Evolutionary conservation across 352 stramenopile genomes (phyloP).

Genomic region (Aphanomyces invadans): DNA sequence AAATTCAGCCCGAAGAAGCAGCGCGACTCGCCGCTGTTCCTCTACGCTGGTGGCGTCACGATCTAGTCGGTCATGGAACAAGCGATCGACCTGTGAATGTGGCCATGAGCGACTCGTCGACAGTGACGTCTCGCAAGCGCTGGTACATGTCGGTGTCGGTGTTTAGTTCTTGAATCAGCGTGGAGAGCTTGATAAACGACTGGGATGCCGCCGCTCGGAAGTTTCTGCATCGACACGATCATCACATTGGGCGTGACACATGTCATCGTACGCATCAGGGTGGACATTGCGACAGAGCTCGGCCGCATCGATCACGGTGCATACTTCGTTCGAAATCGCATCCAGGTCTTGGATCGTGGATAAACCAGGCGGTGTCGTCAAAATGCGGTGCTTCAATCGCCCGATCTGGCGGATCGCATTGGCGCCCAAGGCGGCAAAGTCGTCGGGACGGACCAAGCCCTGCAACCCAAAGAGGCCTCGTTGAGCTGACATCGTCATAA

Average conservation of each 20-base stretch:
- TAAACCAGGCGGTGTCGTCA: constrained; percentile 44
- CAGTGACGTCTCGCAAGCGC: constrained; percentile 61
- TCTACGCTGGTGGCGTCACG: too few species aligned
- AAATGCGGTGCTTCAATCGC: constrained; percentile 33
- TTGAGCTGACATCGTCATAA: background rate
- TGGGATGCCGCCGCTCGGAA: constrained; percentile 78
- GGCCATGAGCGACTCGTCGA: constrained; percentile 43
- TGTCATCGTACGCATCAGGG: constrained; percentile 48
- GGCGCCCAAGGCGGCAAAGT: constrained; percentile 2
- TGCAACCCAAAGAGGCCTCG: constrained; percentile 13
- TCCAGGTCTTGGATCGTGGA: constrained; percentile 81
- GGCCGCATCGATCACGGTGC: constrained; percentile 92
- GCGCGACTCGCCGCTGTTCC: constrained; percentile 87
- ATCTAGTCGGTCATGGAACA: constrained; percentile 2
- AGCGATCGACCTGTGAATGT: constrained; percentile 35
- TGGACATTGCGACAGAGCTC: constrained; percentile 94
- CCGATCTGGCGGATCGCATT: background rate
- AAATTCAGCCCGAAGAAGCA: constrained; percentile 89
- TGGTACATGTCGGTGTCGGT: constrained; percentile 87
- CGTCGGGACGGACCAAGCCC: constrained; percentile 3
- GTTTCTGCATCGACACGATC: constrained; percentile 27
- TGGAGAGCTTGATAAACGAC: constrained; percentile 87
- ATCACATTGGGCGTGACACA: background rate
- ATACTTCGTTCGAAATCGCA: constrained; percentile 92
- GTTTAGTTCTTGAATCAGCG: constrained; percentile 94